Conservation (phyloP, 2,329 filamentous ascomycete species). For the Lasiodiplodia gonubiensis region DNA sequence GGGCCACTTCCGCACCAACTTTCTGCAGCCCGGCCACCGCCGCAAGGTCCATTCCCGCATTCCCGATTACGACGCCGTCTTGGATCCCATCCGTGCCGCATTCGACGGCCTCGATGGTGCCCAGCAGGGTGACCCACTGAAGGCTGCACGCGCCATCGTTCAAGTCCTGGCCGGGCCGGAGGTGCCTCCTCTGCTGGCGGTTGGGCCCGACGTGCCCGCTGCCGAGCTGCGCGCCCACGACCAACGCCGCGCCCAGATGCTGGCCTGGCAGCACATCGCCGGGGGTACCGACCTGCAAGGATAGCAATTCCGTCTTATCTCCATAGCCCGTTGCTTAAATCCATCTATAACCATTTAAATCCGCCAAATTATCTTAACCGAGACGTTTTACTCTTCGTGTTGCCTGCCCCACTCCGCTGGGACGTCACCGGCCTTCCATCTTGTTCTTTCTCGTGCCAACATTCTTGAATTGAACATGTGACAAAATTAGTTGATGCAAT, state of each 20-base stretch:
- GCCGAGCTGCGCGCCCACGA: conserved; percentile 3
- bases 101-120: not conserved
- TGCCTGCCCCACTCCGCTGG: not conserved
- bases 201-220: not conserved
- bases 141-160: not conserved
- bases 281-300: not conserved
- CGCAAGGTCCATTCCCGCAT: not conserved
- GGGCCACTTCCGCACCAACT: conserved; percentile 58
- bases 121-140: not conserved
- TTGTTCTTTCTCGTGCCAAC: no score
- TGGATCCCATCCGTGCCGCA: not conserved
- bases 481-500: not conserved
- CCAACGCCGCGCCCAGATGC: not conserved
- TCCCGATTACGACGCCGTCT: not conserved
- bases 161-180: not conserved
- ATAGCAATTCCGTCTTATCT: conserved; percentile 1
- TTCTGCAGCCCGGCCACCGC: conserved; percentile 41
- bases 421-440: not conserved
- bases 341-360: not conserved
- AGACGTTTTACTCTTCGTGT: not conserved
- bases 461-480: not conserved
- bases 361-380: not conserved
- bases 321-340: not conserved
- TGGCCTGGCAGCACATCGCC: not conserved
- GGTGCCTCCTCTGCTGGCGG: not conserved